Evolutionary conservation across 192 early-diverging fungal genomes (phyloP).

Genomic region (Umbelopsis sp.): DNA sequence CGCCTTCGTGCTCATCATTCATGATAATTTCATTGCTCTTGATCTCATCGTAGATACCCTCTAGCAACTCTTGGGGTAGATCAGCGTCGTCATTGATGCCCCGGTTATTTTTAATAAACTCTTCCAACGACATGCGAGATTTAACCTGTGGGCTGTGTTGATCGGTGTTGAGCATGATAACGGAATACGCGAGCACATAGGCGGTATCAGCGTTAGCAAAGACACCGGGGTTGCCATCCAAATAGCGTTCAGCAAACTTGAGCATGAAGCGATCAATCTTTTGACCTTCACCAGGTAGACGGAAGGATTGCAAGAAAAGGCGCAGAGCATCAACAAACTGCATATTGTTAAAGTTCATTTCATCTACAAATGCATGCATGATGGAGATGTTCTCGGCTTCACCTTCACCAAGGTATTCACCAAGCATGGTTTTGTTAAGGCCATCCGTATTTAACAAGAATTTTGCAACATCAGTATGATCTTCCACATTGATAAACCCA

Average conservation of each 20-base stretch:
- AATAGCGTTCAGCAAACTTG: constrained; percentile 93
- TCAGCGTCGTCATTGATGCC: constrained; percentile 90
- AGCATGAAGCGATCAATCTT: constrained; percentile 98
- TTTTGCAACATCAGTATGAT: constrained; percentile 73
- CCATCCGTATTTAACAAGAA: constrained; percentile 81
- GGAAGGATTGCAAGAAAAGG: constrained; percentile 83
- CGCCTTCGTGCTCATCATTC: constrained; percentile 83
- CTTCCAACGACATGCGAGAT: constrained; percentile 80
- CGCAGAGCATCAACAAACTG: constrained; percentile 82
- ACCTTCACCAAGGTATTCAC: constrained; percentile 93
- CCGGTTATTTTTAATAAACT: constrained; percentile 91
- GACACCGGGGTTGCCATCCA: constrained; percentile 76
- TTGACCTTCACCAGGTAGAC: constrained; percentile 92
- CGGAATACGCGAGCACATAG: constrained; percentile 91
- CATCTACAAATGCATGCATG: constrained; percentile 97
- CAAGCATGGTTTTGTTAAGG: constrained; percentile 85
- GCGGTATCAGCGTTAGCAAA: constrained; percentile 93
- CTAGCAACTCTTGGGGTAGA: constrained; percentile 73
- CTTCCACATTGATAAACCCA: constrained; percentile 64
- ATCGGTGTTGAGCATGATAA: constrained; percentile 95
- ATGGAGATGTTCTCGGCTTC: constrained; percentile 90
- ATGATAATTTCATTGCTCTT: constrained; percentile 85
- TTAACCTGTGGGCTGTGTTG: constrained; percentile 86
- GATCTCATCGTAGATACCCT: constrained; percentile 82
- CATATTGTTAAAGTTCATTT: constrained; percentile 77